Evolutionary conservation across 352 stramenopile species (phyloP).

Genomic region (Pythium pyrilobum): DNA sequence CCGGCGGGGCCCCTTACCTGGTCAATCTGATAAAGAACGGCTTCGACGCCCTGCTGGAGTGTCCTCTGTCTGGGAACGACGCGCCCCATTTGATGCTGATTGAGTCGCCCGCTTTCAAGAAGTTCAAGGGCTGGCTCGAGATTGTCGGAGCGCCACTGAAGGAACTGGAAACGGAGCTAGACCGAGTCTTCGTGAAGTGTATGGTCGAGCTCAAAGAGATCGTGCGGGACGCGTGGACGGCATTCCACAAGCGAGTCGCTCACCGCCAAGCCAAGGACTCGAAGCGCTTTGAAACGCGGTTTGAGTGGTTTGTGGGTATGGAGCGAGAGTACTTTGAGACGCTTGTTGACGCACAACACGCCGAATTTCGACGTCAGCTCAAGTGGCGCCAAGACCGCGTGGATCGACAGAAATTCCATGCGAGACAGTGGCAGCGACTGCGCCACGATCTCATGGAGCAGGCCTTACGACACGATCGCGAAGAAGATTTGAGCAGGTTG

Average conservation of each 20-base stretch:
- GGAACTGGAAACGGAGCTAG: conserved; percentile 55
- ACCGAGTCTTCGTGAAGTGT: conserved; percentile 52
- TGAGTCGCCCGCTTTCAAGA: conserved; percentile 27
- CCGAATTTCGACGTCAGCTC: conserved; percentile 47
- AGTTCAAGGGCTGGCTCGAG: conserved; percentile 61
- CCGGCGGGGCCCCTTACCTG: conserved; percentile 44
- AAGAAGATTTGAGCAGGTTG: too few species aligned
- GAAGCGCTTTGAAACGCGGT: conserved; percentile 33
- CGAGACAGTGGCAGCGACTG: conserved; percentile 44
- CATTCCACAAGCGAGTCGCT: conserved; percentile 33
- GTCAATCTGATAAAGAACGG: conserved; percentile 79
- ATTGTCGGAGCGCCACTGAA: conserved; percentile 62
- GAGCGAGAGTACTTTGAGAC: conserved; percentile 30
- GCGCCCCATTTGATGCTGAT: conserved; percentile 1
- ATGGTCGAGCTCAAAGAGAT: conserved; percentile 48
- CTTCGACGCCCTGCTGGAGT: conserved; percentile 58
- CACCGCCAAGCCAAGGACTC: conserved; percentile 32
- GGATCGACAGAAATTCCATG: conserved; percentile 60
- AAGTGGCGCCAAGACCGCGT: conserved; percentile 66
- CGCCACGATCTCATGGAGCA: conserved; percentile 27
- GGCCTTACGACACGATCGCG: conserved; percentile 5
- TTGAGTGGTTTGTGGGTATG: conserved; percentile 39
- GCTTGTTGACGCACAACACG: conserved; percentile 36
- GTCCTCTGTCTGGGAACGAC: not conserved
- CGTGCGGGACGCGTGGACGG: conserved; percentile 45